Evolutionary conservation across 2,329 filamentous ascomycete genomes (phyloP), one percentile per base, ranked within the genome.

Genomic region (Sporothrix schenckii): DNA sequence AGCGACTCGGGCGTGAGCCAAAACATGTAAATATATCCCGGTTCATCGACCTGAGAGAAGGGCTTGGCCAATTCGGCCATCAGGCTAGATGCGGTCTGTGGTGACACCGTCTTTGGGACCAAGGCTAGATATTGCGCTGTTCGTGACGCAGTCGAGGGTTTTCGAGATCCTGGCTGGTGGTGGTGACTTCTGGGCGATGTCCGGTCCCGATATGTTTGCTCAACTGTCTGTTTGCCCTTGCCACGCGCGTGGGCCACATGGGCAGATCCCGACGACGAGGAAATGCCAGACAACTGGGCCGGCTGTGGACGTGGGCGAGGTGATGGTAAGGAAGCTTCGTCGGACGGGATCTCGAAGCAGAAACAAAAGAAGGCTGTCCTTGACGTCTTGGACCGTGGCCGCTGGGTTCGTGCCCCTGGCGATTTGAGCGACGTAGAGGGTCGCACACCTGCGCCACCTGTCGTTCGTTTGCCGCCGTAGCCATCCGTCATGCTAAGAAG

Each of bases 1-100:
- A 87, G 81, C 2, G 84, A 85, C 49, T 86, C 83, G 44, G 93
- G 89, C 0, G 93, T 97, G 27, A 97, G 85, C 93, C 94, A 97
- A 84, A 98, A 99, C 80, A 99, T 97, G 85, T 99, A 99, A 75
- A 99, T 98, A 81, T 95, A 99, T 50, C 95, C 95, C 14, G 91
- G 84, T 75, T 96, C 92, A 74, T 95, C 92, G 69, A 85, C 82
- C 27, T 87, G 83, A 0, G 92, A 93, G 60, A 94, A 87, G 0
- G 93, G 83, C 86, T 95, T 78, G 80, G 84, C 87, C 11, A 98
- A 84, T 79, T 98, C 94, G 2, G 90, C 83, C 72, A 94, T 85
- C 3, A 98, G 84, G 5, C 84, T 81, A 0, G 92, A 90, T 0
- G 91, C 85, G 0, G 88, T 91, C 74, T 90, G 83, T 1, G 92